A percentile compares a stretch with the other conserved stretches of the same genome.
These are phyloP conservation scores for Calonectria honghensis DNA, from an alignment of 2,329 filamentous ascomycete species.

Conservation along the genomic window DNA sequence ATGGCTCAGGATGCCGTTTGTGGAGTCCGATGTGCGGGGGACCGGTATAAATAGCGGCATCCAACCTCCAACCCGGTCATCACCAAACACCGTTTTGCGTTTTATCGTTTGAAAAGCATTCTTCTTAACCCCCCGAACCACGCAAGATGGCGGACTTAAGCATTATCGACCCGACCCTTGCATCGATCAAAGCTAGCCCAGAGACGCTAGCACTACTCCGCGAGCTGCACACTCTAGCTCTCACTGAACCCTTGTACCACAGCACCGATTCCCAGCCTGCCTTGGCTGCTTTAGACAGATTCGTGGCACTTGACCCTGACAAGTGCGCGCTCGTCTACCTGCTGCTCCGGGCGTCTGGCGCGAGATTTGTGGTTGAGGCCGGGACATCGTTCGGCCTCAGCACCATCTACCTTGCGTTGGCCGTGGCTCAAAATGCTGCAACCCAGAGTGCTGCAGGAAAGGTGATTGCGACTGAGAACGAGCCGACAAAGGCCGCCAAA, in stretches of 20 bases:
- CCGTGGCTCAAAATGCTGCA: conserved; percentile 68
- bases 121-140: rapidly evolving
- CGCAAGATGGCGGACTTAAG: conserved; percentile 44
- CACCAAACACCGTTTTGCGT: not conserved
- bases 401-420: conserved; percentile 77
- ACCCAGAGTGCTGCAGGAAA: conserved; percentile 45
- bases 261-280: conserved; percentile 50
- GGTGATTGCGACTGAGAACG: conserved; percentile 78
- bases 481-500: conserved; percentile 69
- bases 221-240: conserved; percentile 56
- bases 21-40: not conserved
- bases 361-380: conserved; percentile 73
- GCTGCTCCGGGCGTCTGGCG: conserved; percentile 68
- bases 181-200: conserved; percentile 55
- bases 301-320: conserved; percentile 75
- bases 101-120: not conserved
- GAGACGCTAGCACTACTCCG: conserved; percentile 54
- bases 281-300: conserved; percentile 66
- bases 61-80: too few relatives aligned
- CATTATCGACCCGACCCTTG: conserved; percentile 55
- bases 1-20: not conserved
- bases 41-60: not conserved
- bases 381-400: conserved; percentile 78
- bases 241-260: conserved; percentile 56
- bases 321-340: conserved; percentile 76